These are phyloP conservation scores for Penicillium expansum DNA, from an alignment of 2,329 filamentous ascomycete genomes.

Conservation along the genomic window DNA sequence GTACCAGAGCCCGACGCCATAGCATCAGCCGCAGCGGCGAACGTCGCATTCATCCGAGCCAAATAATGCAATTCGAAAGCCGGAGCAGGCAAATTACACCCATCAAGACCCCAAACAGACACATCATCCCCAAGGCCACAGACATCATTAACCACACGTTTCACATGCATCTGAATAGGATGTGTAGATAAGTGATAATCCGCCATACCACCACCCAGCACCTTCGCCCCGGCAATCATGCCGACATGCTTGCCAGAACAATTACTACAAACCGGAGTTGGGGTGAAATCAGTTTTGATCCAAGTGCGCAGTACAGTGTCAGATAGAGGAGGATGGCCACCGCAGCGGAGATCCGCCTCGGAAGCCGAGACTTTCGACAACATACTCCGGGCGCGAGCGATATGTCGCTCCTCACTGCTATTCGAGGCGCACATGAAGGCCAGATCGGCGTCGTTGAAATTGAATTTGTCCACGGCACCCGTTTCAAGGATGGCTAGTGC, in stretches of 20 bases:
- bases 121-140: conserved; percentile 26
- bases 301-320: conserved; percentile 39
- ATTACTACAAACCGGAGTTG: conserved; percentile 45
- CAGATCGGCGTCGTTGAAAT: conserved; percentile 44
- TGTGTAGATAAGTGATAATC: conserved; percentile 40
- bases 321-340: conserved; percentile 42
- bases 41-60: too few relatives aligned
- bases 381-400: conserved; percentile 40
- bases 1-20: too few relatives aligned
- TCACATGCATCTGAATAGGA: conserved; percentile 44
- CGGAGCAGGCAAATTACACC: conserved; percentile 50
- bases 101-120: conserved; percentile 47
- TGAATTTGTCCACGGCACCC: conserved; percentile 37
- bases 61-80: too few relatives aligned
- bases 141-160: too few relatives aligned
- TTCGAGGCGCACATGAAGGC: conserved; percentile 52
- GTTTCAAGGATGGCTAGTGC: conserved; percentile 47
- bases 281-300: conserved; percentile 40
- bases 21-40: too few relatives aligned
- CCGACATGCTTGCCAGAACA: conserved; percentile 52
- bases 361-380: conserved; percentile 33
- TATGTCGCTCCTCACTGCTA: conserved; percentile 45
- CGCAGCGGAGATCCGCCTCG: conserved; percentile 44
- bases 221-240: conserved; percentile 47
- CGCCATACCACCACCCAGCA: conserved; percentile 31